Conservation (phyloP, 768 basidiomycete species). For the Goffeauzyma gilvescens region DNA sequence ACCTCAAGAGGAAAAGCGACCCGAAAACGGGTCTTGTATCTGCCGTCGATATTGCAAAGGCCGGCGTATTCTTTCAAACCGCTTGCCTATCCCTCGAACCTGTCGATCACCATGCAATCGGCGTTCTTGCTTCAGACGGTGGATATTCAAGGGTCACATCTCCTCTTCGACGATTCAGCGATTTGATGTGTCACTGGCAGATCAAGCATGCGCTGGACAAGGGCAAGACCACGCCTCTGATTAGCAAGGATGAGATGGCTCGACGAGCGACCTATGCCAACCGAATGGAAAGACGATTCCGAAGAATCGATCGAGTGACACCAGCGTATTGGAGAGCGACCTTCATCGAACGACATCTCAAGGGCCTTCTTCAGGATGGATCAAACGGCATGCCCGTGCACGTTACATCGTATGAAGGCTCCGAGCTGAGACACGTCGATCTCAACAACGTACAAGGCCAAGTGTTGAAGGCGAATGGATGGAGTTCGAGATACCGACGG, state of each 20-base stretch:
- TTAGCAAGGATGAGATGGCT: background rate
- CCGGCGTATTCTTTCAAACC: background rate
- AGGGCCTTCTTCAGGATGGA: background rate
- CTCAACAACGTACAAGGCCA: background rate
- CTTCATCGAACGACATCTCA: background rate
- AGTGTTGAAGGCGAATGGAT: background rate
- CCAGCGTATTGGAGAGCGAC: background rate
- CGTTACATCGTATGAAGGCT: too few relatives aligned
- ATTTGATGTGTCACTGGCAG: slow-evolving; percentile 80
- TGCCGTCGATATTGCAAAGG: background rate
- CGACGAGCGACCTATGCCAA: background rate
- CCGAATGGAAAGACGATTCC: slow-evolving; percentile 1
- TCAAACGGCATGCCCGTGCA: too few relatives aligned
- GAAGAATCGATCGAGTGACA: background rate
- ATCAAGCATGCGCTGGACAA: slow-evolving; percentile 50
- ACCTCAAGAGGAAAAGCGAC: slow-evolving; percentile 41
- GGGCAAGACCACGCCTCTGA: background rate
- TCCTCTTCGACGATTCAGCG: slow-evolving; percentile 66
- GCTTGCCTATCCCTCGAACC: slow-evolving; percentile 28
- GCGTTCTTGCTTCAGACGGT: slow-evolving; percentile 43
- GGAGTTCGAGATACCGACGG: background rate
- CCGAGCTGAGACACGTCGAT: too few relatives aligned
- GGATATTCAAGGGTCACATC: slow-evolving; percentile 74
- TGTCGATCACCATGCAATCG: slow-evolving; percentile 48
- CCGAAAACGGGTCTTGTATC: slow-evolving; percentile 15